These are phyloP conservation scores for Fusarium acutatum DNA, from an alignment of 2,329 filamentous ascomycete species.

Conservation along the genomic window DNA sequence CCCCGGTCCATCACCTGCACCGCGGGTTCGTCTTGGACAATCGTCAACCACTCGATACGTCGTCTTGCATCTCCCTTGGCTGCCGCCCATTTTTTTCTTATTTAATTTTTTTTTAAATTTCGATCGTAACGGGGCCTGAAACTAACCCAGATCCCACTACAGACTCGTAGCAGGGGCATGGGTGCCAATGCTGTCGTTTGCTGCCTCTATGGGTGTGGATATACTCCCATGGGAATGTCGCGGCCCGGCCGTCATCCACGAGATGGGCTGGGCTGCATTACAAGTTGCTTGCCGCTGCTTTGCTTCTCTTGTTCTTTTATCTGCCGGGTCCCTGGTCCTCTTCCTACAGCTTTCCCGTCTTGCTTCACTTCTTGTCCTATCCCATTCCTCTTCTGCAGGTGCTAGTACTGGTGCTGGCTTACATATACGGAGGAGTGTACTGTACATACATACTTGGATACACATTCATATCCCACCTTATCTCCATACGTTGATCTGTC, in stretches of 20 bases:
- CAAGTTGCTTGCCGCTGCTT: constrained; percentile 23
- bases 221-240: constrained; percentile 9
- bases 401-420: constrained; percentile 8
- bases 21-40: constrained; percentile 37
- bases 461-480: constrained; percentile 19
- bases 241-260: constrained; percentile 23
- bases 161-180: constrained; percentile 1
- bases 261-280: constrained; percentile 22
- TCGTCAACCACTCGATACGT: constrained; percentile 39
- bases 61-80: constrained; percentile 25
- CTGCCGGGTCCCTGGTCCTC: constrained; percentile 35
- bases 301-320: constrained; percentile 31
- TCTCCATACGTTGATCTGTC: constrained; percentile 14
- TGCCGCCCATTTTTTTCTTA: constrained; percentile 29
- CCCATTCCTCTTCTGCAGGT: constrained; percentile 21
- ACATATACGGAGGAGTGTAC: constrained; percentile 33
- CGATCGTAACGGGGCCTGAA: constrained; percentile 18
- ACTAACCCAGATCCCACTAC: constrained; percentile 15
- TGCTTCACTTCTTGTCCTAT: constrained; percentile 37
- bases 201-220: constrained; percentile 20
- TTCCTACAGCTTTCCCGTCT: constrained; percentile 34
- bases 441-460: constrained; percentile 29
- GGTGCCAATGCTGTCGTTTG: constrained; percentile 16
- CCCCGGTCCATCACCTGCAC: constrained; percentile 47
- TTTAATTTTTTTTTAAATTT: constrained; percentile 13